Base-by-base conservation (phyloP, 2,329 filamentous ascomycete genomes). In the Lomentospora prolificans region DNA sequence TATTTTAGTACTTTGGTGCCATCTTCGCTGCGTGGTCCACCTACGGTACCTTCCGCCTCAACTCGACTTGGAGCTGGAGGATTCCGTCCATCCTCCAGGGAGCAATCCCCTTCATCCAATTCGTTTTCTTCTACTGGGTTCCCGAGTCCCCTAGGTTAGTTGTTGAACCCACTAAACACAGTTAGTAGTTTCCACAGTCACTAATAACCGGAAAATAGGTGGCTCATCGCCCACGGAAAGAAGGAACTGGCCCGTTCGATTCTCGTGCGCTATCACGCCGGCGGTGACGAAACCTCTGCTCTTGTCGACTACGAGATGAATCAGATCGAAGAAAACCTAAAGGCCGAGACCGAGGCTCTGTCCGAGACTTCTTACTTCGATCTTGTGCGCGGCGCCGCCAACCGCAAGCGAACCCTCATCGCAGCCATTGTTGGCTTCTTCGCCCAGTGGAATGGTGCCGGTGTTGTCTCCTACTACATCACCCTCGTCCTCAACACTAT, bases 241-340 rank as follows among this genome's bases (percentile, higher is more conserved):
- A 24, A 19, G 3, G 48, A 55, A n/a, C 52, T 58, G 27, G 57
- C 59, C 1, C 36, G 27, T 5, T 27, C 58, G 1, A 64, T 69
- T 22, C 58, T 75, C 0, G 66, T 66, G 19, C 71, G 69, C 39
- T 75, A 72, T 58, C 74, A 77, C 55, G 69, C 68, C 7, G 69
- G 72, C 57, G 74, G 73, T 4, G 68, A 76, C 55, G 58, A 58
- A 30, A 63, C 58, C 50, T 62, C 53, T 28, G 61, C 46, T n/a
- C 60, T 60, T 4, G 63, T 61, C 36, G 58, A 53, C 9, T 64
- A 61, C 56, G 65, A 64, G 61, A 64, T 66, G 55, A 57, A 61
- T 7, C 64, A 69, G 57, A 69, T 70, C 60, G 54, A 67, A 57
- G 31, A 57, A 55, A 57, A 61, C 53, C 54, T 67, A 54, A 56